Conservation (phyloP, 371 early-diverging fungal genomes). For the Mortierella sp. region DNA sequence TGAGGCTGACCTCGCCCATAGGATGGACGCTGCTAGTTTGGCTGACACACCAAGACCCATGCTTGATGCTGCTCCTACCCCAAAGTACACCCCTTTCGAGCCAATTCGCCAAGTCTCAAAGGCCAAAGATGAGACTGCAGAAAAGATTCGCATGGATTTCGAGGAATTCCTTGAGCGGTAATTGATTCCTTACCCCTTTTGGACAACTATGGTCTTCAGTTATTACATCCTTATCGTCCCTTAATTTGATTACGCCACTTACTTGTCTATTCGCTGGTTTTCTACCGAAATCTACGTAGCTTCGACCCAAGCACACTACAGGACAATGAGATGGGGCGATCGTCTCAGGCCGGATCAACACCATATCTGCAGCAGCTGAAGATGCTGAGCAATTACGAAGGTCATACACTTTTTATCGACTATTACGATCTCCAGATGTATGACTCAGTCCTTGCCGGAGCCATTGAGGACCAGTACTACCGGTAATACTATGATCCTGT, state of each 20-base stretch:
- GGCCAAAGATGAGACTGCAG: conserved; percentile 83
- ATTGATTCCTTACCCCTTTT: conserved; percentile 1
- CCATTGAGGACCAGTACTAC: conserved; percentile 80
- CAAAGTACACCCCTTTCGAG: conserved; percentile 50
- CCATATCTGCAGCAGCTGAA: conserved; percentile 71
- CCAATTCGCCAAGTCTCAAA: conserved; percentile 60
- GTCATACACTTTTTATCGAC: conserved; percentile 83
- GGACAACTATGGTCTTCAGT: not conserved
- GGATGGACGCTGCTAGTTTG: conserved; percentile 46
- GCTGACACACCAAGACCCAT: conserved; percentile 44
- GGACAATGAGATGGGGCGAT: conserved; percentile 44
- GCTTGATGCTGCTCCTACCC: conserved; percentile 14
- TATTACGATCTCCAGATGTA: conserved; percentile 71
- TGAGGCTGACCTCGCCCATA: conserved; percentile 39
- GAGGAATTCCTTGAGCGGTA: conserved; percentile 81
- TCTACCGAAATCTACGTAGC: conserved; percentile 15
- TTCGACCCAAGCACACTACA: conserved; percentile 47
- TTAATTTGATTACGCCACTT: conserved; percentile 16
- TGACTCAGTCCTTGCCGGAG: conserved; percentile 76
- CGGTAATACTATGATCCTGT: conserved; percentile 57
- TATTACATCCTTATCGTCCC: conserved; percentile 14
- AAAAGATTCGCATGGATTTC: conserved; percentile 80
- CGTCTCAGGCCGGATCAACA: conserved; percentile 36
- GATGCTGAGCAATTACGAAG: conserved; percentile 65
- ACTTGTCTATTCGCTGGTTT: conserved; percentile 30